These are phyloP conservation scores for Penicillium brevicompactum DNA, from an alignment of 2,329 filamentous ascomycete genomes.

Conservation along the genomic window DNA sequence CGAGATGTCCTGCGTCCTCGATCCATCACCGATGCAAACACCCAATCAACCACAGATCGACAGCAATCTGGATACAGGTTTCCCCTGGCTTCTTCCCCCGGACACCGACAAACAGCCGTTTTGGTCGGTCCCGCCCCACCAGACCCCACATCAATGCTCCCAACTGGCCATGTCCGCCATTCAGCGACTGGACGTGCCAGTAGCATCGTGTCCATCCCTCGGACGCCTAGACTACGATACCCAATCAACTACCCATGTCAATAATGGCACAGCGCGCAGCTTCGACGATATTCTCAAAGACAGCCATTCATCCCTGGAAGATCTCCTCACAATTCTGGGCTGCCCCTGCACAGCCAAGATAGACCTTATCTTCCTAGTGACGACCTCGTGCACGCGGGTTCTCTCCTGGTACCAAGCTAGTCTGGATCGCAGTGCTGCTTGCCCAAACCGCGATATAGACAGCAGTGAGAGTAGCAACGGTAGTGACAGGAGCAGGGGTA, in stretches of 20 bases:
- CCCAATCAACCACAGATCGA: not conserved
- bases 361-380: slow-evolving; percentile 3
- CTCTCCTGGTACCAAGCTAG: slow-evolving; percentile 8
- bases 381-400: slow-evolving; percentile 2
- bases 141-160: slow-evolving; percentile 4
- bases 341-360: slow-evolving; percentile 3
- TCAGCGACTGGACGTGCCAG: slow-evolving; percentile 1
- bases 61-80: not conserved
- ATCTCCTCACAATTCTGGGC: slow-evolving; percentile 1
- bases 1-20: not conserved
- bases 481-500: not conserved
- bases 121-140: not conserved
- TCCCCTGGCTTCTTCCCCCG: not conserved
- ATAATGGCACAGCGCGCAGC: not conserved
- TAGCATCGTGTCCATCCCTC: slow-evolving; percentile 1
- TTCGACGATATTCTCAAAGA: slow-evolving; percentile 7
- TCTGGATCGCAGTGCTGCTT: slow-evolving; percentile 3
- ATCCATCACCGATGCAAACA: not conserved
- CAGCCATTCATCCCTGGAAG: slow-evolving; percentile 4
- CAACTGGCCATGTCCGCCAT: slow-evolving; percentile 6
- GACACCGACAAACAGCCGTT: not conserved
- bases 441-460: not conserved
- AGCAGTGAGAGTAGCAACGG: not conserved
- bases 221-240: not conserved
- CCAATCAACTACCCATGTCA: not conserved